These are phyloP conservation scores for Exutisphaerella laricina DNA, from an alignment of 2,329 filamentous ascomycete species.

Conservation along the genomic window DNA sequence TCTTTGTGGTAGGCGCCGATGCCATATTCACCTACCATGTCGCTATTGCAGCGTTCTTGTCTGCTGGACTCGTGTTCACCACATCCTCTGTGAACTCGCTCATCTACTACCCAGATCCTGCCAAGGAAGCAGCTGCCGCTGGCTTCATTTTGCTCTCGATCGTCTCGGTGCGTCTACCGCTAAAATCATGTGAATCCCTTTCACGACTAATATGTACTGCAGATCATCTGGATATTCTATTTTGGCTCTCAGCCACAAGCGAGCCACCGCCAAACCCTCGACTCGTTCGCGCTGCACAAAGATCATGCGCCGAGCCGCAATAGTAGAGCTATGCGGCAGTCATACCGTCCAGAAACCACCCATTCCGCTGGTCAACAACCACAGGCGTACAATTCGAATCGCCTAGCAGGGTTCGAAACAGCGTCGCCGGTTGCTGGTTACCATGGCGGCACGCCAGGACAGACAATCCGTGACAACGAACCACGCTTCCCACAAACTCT, in stretches of 20 bases:
- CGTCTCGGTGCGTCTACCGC: constrained; percentile 66
- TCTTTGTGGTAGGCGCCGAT: constrained; percentile 77
- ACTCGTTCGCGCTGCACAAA: constrained; percentile 92
- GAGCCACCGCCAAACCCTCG: constrained; percentile 80
- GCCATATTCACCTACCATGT: constrained; percentile 84
- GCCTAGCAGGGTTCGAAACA: constrained; percentile 93
- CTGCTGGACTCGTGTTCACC: constrained; percentile 75
- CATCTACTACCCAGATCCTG: constrained; percentile 67
- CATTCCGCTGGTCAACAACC: constrained; percentile 60
- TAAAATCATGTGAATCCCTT: constrained; percentile 18
- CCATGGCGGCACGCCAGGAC: constrained; percentile 52
- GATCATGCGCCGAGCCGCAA: constrained; percentile 60
- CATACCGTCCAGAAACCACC: constrained; percentile 78
- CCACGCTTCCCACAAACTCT: constrained; percentile 12
- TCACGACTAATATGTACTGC: constrained; percentile 9
- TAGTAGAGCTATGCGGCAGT: constrained; percentile 66
- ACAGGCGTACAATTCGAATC: constrained; percentile 96
- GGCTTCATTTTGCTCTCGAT: constrained; percentile 93
- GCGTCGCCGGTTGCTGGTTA: constrained; percentile 75
- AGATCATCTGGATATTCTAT: constrained; percentile 99
- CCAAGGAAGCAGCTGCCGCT: constrained; percentile 75
- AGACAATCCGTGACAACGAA: constrained; percentile 29
- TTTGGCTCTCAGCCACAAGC: constrained; percentile 90
- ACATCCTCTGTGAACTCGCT: constrained; percentile 81
- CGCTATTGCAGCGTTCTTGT: constrained; percentile 82